Base-by-base conservation (phyloP, 106 monocot species). In the Triglochin maritima region DNA sequence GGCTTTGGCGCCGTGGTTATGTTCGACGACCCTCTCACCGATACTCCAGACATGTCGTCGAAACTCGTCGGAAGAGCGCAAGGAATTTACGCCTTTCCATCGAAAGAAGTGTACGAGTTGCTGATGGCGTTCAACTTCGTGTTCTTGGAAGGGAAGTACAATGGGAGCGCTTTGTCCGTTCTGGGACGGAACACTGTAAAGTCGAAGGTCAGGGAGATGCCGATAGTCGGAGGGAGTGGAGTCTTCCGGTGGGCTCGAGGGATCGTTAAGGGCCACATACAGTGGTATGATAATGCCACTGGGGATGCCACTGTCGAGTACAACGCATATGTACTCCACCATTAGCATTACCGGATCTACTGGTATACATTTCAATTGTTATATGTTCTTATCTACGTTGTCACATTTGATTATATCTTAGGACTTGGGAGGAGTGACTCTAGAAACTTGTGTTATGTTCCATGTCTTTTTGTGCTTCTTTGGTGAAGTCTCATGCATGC, bases 221-320 rank as follows among this genome's bases (percentile, higher is more conserved):
- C 63, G 15, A 55, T 72, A 45, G 72, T 72, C 29, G 72, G 72
- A 1, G 72, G 72, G 4, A 72, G 54, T 10, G 63, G 72, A 4
- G 6, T 7, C 7, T 72, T 72, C 46, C 72, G 72, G 13, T 54
- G 49, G 50, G 72, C 64, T 9, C 50, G 64, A 4, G 72, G 72
- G 4, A 64, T 64, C 45, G 72, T 55, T 3, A n/a, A 15, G 44
- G 72, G 56, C 9, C 52, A 9, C 4, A 72, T 64, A 4, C 41
- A 14, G 12, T 10, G 52, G 2, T 9, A 16, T 9, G 17, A 72
- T 9, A 0, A 3, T 3, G 13, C 63, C 46, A 72, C 72, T 17
- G 64, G 64, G 3, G 64, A 64, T 10, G 72, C 72, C 53, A 63
- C 13, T 8, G 72, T 72, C 7, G 72, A 72, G 54, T 72, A 72